Percentiles rank a stretch among this genome's conserved stretches.
phyloP scores from a whole-genome alignment of 208 protist genomes.

The Herpetomonas muscarum region DNA sequence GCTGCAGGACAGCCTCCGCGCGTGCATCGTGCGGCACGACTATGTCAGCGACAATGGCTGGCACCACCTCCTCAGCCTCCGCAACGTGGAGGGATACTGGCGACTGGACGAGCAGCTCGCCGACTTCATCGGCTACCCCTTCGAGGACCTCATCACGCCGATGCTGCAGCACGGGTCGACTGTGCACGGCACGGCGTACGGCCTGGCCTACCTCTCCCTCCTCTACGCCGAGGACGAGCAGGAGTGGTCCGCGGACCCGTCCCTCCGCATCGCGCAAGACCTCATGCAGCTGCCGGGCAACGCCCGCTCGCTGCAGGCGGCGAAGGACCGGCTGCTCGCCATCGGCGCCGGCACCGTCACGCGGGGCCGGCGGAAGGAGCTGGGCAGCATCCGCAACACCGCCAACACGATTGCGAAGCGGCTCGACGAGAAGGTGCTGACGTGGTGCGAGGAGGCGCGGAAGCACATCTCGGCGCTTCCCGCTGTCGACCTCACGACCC shows the following conservation, averaged over 20 bases:
- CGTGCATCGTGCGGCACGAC: conserved; percentile 58
- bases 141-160: conserved; percentile 37
- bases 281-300: conserved; percentile 47
- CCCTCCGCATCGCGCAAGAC: conserved; percentile 40
- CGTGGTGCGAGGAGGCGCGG: conserved; percentile 57
- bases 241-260: conserved; percentile 63
- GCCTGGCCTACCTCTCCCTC: conserved; percentile 71
- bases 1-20: conserved; percentile 44
- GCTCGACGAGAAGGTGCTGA: conserved; percentile 35
- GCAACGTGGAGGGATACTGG: conserved; percentile 77
- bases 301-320: conserved; percentile 32
- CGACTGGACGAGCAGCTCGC: conserved; percentile 66
- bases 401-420: conserved; percentile 55
- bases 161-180: conserved; percentile 55
- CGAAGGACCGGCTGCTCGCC: conserved; percentile 56
- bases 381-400: conserved; percentile 57
- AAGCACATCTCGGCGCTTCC: conserved; percentile 15
- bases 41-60: conserved; percentile 77
- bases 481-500: conserved; percentile 14
- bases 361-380: conserved; percentile 29
- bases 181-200: conserved; percentile 79
- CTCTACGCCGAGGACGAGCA: conserved; percentile 67
- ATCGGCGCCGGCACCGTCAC: conserved; percentile 31
- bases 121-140: conserved; percentile 64
- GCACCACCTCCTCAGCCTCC: conserved; percentile 84